Evolutionary conservation across 345 rosid genomes (phyloP).

Genomic region (Clarkia xantiana): DNA sequence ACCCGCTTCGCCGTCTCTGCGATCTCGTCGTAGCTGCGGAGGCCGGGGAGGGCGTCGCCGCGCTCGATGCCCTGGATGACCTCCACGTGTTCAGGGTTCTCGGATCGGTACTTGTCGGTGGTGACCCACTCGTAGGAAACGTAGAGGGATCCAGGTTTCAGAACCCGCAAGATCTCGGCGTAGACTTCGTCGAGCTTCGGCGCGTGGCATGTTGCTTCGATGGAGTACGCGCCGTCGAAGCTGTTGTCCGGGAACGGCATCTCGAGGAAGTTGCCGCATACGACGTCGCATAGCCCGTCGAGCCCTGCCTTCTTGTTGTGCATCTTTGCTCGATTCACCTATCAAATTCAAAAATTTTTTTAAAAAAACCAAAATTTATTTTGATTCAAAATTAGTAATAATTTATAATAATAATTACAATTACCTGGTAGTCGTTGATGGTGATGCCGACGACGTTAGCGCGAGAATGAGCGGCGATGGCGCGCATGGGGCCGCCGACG

Average conservation of each 20-base stretch:
- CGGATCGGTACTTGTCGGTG: conserved; percentile 41
- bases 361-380: background rate
- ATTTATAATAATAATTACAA: background rate
- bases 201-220: conserved; percentile 97
- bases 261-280: conserved; percentile 74
- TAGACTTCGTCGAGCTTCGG: conserved; percentile 77
- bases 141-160: conserved; percentile 71
- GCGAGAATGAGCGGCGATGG: conserved; percentile 78
- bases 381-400: background rate
- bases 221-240: conserved; percentile 94
- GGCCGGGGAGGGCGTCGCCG: conserved; percentile 82
- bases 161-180: conserved; percentile 59
- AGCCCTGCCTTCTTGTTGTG: conserved; percentile 87
- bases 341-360: too few species aligned
- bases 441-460: conserved; percentile 83
- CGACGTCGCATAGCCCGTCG: conserved; percentile 64
- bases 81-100: conserved; percentile 45
- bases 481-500: conserved; percentile 98
- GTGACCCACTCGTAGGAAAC: conserved; percentile 96
- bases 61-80: conserved; percentile 82
- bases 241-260: conserved; percentile 71
- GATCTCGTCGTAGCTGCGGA: conserved; percentile 44
- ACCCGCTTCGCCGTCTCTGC: conserved; percentile 52
- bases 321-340: conserved; percentile 57
- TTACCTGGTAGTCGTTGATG: conserved; percentile 69